Base-by-base conservation (phyloP, 495 filamentous ascomycete species). In the Penicillium roqueforti region DNA sequence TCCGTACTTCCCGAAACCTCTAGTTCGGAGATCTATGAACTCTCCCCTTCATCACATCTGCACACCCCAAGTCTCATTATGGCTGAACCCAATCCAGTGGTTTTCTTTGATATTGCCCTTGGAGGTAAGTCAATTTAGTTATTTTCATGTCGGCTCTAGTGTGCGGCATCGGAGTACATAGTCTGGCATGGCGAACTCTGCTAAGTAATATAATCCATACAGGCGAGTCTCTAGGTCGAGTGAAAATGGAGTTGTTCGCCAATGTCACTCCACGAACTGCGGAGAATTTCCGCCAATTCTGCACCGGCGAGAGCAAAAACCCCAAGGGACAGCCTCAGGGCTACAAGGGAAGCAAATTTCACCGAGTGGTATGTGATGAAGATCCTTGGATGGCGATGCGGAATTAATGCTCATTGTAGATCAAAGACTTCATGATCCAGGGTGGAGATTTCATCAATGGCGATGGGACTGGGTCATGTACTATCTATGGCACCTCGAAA, bases 201-300 rank as follows among this genome's bases (percentile, higher is more conserved):
- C 39, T 37, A 50, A 54, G 4, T 45, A 3, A 14, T 6, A 47
- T 40, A 37, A 23, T 39, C 19, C 14, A 40, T 53, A 43, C 45
- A 96, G 92, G 91, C 36, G 91, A 97, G 60, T 83, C 90, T 20
- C 82, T 98, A 18, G 95, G 95, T 53, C 85, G 92, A 28, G 84
- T 98, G 57, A 93, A 91, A 62, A 92, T 98, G 68, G 89, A 97
- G 70, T 86, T 98, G 54, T 97, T 92, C 78, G 83, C 86, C 38
- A 79, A 93, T 65, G 74, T 85, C 7, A 88, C 88, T 0, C 95
- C 93, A 28, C 83, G 84, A 55, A 97, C 93, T 6, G 91, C 92
- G 16, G 93, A 97, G 72, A 97, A 98, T 72, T 97, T 98, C 69
- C 88, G 92, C 13, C 89, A 95, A 66, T 95, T 95, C 73, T 97